Percentiles rank a stretch among this genome's conserved stretches.
phyloP scores from a whole-genome alignment of 176 grass and related monocot genomes.

The Miscanthus lutarioriparius region DNA sequence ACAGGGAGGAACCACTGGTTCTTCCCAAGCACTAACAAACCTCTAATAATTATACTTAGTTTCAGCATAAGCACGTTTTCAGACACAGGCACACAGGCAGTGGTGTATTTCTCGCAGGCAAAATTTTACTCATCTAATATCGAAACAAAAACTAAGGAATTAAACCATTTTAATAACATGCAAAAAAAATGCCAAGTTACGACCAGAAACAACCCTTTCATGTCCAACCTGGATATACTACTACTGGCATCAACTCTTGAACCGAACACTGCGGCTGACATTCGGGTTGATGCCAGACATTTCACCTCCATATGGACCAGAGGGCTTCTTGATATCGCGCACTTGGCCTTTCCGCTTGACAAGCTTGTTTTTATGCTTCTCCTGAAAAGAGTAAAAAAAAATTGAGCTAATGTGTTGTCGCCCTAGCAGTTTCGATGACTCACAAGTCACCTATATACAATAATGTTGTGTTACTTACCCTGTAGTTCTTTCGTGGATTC shows the following conservation, averaged over 20 bases:
- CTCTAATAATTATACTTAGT: too few species aligned
- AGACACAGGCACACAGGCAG: background rate
- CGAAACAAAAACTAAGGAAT: background rate
- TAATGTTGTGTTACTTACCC: conserved; percentile 41
- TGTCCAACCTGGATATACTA: background rate
- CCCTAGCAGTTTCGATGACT: background rate
- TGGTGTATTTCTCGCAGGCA: background rate
- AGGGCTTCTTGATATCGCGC: conserved; percentile 52
- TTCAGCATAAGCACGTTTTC: background rate
- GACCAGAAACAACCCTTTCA: background rate
- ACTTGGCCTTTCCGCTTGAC: conserved; percentile 64
- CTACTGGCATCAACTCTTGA: background rate
- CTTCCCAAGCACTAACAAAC: too few species aligned
- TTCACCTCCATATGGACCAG: conserved; percentile 82
- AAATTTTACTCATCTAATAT: background rate
- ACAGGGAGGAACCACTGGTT: too few species aligned
- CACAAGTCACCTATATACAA: background rate
- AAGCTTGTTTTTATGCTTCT: conserved; percentile 59
- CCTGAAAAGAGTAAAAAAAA: too few species aligned
- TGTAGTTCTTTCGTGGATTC: conserved; percentile 98
- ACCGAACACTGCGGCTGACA: conserved; percentile 39
- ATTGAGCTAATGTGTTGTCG: background rate
- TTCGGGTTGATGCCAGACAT: conserved; percentile 72
- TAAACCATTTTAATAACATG: background rate
- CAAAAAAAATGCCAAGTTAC: background rate